Percentiles rank a stretch among this genome's conserved stretches.
phyloP scores from a whole-genome alignment of 257 asterid genomes.

The Gentiana macrophylla region DNA sequence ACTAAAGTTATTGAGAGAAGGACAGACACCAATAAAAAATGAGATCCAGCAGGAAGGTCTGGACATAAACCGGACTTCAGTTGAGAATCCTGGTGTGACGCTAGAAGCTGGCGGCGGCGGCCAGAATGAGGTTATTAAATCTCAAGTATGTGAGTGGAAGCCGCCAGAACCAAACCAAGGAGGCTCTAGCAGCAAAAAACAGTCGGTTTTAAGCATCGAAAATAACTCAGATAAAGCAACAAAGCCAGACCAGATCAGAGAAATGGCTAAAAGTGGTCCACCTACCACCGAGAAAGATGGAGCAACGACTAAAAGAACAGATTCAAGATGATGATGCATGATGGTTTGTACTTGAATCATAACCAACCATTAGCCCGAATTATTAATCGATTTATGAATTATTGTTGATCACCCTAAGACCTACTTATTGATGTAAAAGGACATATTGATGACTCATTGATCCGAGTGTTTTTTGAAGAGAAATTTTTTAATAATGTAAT shows the following conservation, averaged over 20 bases:
- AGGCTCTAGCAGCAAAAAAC: slow-evolving; percentile 9
- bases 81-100: slow-evolving; percentile 17
- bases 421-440: too few relatives aligned
- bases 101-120: slow-evolving; percentile 17
- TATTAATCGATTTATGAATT: too few relatives aligned
- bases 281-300: slow-evolving; percentile 29
- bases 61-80: slow-evolving; percentile 38
- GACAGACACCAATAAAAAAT: slow-evolving; percentile 54
- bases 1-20: slow-evolving; percentile 88
- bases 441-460: too few relatives aligned
- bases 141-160: slow-evolving; percentile 31
- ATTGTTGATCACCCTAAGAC: too few relatives aligned
- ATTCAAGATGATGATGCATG: slow-evolving; percentile 44
- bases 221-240: slow-evolving; percentile 26
- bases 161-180: slow-evolving; percentile 25
- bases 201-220: slow-evolving; percentile 10
- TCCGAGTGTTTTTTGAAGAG: too few relatives aligned
- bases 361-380: too few relatives aligned
- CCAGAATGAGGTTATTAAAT: slow-evolving; percentile 15
- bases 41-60: slow-evolving; percentile 41
- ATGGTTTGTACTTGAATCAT: not conserved
- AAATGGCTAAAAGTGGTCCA: slow-evolving; percentile 54
- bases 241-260: slow-evolving; percentile 39
- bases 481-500: too few relatives aligned
- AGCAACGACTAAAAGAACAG: slow-evolving; percentile 35